A percentile compares a stretch with the other conserved stretches of the same genome.
phyloP scores from a whole-genome alignment of 116 monocot species.

The Papilionanthe hybrid region DNA sequence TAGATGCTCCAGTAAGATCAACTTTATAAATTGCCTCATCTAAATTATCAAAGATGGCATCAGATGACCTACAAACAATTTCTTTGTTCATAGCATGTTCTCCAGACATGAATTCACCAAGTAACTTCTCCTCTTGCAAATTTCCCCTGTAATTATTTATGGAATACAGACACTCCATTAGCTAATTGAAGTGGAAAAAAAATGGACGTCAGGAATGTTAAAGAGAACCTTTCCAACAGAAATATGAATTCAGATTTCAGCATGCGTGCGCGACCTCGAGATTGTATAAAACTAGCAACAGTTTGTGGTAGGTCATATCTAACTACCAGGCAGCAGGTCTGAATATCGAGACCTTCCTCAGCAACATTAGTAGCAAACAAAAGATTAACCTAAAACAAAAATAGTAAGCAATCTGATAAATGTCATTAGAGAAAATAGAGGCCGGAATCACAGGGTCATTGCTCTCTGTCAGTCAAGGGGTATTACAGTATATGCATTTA shows the following conservation, averaged over 20 bases:
- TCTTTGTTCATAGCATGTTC: constrained; percentile 79
- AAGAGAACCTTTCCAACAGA: constrained; percentile 69
- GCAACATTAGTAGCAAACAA: constrained; percentile 94
- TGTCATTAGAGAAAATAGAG: not conserved
- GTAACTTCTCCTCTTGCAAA: constrained; percentile 39
- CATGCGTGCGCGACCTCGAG: constrained; percentile 94
- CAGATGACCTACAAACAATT: constrained; percentile 52
- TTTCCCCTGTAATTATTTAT: constrained; percentile 52
- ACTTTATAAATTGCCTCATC: constrained; percentile 71
- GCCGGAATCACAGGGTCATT: no score
- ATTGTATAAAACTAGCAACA: constrained; percentile 92
- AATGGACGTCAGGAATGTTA: not conserved
- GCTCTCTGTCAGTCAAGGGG: no score
- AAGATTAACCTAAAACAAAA: constrained; percentile 70
- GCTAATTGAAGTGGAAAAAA: not conserved
- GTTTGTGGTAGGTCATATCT: constrained; percentile 92
- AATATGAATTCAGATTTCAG: constrained; percentile 68
- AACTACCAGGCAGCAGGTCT: constrained; percentile 89
- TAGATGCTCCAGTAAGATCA: constrained; percentile 70
- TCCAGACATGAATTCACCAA: constrained; percentile 47
- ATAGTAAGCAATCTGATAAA: not conserved
- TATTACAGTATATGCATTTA: no score
- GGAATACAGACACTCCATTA: not conserved
- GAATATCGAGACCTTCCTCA: constrained; percentile 99
- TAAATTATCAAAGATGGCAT: constrained; percentile 53